Percentiles rank a stretch among this genome's conserved stretches.
These are phyloP conservation scores for Arxiozyma slooffiae DNA, from an alignment of 1,139 yeast species.

Conservation along the genomic window DNA sequence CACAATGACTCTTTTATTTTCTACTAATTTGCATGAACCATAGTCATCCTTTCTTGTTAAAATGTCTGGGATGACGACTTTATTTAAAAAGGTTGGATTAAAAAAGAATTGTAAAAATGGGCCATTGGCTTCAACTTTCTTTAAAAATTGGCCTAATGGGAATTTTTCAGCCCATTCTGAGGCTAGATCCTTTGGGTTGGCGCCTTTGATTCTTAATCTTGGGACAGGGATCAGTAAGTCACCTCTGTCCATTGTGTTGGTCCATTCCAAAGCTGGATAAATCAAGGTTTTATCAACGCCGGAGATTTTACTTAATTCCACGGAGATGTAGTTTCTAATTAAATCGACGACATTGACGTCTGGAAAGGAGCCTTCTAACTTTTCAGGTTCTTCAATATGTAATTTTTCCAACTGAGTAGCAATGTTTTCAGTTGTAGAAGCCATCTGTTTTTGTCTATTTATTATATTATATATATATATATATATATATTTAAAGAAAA, in stretches of 20 bases:
- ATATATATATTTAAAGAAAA: not conserved
- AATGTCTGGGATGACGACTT: conserved; percentile 62
- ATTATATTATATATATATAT: not conserved
- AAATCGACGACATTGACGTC: conserved; percentile 25
- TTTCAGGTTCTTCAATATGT: conserved; percentile 18
- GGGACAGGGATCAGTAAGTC: conserved; percentile 90
- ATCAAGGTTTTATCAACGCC: conserved; percentile 62
- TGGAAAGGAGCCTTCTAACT: conserved; percentile 21
- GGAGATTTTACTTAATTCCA: conserved; percentile 62
- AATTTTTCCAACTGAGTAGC: conserved; percentile 15
- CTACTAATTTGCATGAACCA: conserved; percentile 72
- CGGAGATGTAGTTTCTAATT: conserved; percentile 74
- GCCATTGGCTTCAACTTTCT: conserved; percentile 73
- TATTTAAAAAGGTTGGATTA: conserved; percentile 53
- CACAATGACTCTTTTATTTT: conserved; percentile 60
- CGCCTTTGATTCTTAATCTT: conserved; percentile 80
- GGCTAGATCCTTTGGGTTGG: conserved; percentile 77
- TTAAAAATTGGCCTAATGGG: conserved; percentile 57
- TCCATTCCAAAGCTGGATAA: conserved; percentile 82
- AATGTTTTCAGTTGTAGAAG: conserved; percentile 10
- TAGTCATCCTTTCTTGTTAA: conserved; percentile 50
- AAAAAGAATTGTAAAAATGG: conserved; percentile 87
- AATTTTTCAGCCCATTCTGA: conserved; percentile 67
- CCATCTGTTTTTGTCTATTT: conserved; percentile 7
- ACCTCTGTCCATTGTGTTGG: conserved; percentile 79